A percentile compares a stretch with the other conserved stretches of the same genome.
Evolutionary conservation across 2,329 filamentous ascomycete species (phyloP).

Genomic region (Cyphellophora europaea): DNA sequence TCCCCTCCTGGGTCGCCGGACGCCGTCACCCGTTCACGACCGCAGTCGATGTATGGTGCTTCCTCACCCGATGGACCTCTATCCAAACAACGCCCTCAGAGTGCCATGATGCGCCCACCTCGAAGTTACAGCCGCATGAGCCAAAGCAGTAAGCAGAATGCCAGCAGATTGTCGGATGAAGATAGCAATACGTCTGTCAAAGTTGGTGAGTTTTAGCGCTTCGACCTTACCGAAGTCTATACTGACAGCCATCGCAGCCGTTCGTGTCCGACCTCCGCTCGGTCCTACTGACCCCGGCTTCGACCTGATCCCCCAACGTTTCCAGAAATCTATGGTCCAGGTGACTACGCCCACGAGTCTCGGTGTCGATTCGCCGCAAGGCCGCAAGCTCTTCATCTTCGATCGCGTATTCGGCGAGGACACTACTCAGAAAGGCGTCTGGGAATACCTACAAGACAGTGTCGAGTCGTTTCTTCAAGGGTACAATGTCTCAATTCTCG

Average conservation of each 20-base stretch:
- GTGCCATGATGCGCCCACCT: conserved; percentile 66
- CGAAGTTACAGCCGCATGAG: conserved; percentile 78
- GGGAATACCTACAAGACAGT: conserved; percentile 88
- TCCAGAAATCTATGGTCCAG: conserved; percentile 86
- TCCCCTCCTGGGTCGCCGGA: conserved; percentile 19
- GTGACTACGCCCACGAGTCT: conserved; percentile 78
- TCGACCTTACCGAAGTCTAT: no score
- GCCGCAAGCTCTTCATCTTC: conserved; percentile 91
- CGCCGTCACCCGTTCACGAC: conserved; percentile 10
- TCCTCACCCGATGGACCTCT: conserved; percentile 14
- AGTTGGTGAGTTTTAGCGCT: conserved; percentile 63
- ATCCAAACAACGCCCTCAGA: conserved; percentile 59
- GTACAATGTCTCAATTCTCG: conserved; percentile 95
- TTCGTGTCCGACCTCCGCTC: conserved; percentile 83
- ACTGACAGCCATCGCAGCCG: conserved; percentile 46
- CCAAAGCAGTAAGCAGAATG: conserved; percentile 60
- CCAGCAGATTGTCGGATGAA: conserved; percentile 75
- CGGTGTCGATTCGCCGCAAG: conserved; percentile 81
- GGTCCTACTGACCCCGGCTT: conserved; percentile 78
- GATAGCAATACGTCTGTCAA: conserved; percentile 85
- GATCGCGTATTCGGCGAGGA: conserved; percentile 87
- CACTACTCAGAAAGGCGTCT: conserved; percentile 76
- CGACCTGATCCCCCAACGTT: conserved; percentile 91
- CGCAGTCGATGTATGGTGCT: conserved; percentile 17
- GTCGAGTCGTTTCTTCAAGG: conserved; percentile 85